These are phyloP conservation scores for Leccinum laetum DNA, from an alignment of 1,284 basidiomycete species.

Conservation along the genomic window DNA sequence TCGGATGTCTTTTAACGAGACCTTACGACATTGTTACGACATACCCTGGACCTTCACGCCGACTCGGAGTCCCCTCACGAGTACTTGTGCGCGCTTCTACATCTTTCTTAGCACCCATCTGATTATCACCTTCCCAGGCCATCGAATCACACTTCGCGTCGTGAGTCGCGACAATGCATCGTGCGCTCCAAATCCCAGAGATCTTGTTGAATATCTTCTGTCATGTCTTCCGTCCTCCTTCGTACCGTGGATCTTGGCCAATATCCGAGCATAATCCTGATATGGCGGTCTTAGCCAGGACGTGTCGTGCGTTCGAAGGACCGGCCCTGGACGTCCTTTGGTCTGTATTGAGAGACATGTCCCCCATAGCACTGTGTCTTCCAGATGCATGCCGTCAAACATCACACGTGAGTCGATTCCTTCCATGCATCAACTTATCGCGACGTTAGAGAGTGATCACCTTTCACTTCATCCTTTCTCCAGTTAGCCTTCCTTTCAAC, in stretches of 20 bases:
- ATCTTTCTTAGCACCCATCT: not conserved
- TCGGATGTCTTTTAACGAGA: not conserved
- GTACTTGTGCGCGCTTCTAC: not conserved
- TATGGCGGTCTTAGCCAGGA: not conserved
- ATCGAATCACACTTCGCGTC: not conserved
- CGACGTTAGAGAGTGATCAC: not conserved
- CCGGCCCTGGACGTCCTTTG: not conserved
- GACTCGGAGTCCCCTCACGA: not conserved
- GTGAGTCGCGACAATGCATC: not conserved
- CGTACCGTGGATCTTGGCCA: too few relatives aligned
- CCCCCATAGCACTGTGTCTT: not conserved
- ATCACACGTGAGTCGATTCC: not conserved
- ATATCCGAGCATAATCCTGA: too few relatives aligned
- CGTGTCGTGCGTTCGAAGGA: not conserved
- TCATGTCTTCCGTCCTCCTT: not conserved
- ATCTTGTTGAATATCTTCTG: not conserved
- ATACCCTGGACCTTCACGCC: not conserved
- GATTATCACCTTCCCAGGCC: not conserved
- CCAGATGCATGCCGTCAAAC: not conserved
- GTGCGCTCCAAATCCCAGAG: not conserved
- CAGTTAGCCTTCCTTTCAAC: conserved; percentile 22
- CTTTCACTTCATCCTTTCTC: not conserved
- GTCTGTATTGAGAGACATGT: not conserved
- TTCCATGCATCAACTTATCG: not conserved
- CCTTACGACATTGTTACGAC: not conserved